Conservation (phyloP, 2,329 filamentous ascomycete species). For the Sporothrix euskadiensis region DNA sequence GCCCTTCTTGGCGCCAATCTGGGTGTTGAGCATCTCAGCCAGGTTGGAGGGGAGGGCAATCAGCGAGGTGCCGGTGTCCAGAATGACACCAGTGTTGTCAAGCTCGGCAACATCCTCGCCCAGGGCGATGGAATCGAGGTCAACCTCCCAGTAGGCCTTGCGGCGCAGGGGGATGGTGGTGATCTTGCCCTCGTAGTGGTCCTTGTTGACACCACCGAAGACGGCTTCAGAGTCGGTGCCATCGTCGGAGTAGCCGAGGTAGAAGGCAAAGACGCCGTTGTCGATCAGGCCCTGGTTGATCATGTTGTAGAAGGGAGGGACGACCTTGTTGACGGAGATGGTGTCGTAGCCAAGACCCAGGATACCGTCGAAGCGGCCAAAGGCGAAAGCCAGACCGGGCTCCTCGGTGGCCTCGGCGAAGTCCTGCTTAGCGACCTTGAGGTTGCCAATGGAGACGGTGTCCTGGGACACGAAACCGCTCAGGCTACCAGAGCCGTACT, state of each 20-base stretch:
- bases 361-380: conserved; percentile 96
- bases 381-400: conserved; percentile 95
- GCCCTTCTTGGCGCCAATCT: conserved; percentile 97
- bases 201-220: conserved; percentile 85
- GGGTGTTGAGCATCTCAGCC: conserved; percentile 93
- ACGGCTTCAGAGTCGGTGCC: conserved; percentile 79
- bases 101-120: conserved; percentile 84
- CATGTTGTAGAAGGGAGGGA: conserved; percentile 96
- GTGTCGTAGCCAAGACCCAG: conserved; percentile 91
- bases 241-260: conserved; percentile 74
- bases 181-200: conserved; percentile 80
- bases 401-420: conserved; percentile 96
- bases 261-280: conserved; percentile 93
- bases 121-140: conserved; percentile 87
- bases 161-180: conserved; percentile 92
- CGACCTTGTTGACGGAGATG: conserved; percentile 94
- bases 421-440: conserved; percentile 84
- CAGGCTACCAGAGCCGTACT: conserved; percentile 91
- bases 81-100: conserved; percentile 91
- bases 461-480: conserved; percentile 94
- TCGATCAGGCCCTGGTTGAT: conserved; percentile 86
- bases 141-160: conserved; percentile 99
- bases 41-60: conserved; percentile 90
- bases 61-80: conserved; percentile 97
- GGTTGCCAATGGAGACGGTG: conserved; percentile 79